Base-by-base conservation (phyloP, 2,329 filamentous ascomycete species). In the Tetracladium maxilliforme region DNA sequence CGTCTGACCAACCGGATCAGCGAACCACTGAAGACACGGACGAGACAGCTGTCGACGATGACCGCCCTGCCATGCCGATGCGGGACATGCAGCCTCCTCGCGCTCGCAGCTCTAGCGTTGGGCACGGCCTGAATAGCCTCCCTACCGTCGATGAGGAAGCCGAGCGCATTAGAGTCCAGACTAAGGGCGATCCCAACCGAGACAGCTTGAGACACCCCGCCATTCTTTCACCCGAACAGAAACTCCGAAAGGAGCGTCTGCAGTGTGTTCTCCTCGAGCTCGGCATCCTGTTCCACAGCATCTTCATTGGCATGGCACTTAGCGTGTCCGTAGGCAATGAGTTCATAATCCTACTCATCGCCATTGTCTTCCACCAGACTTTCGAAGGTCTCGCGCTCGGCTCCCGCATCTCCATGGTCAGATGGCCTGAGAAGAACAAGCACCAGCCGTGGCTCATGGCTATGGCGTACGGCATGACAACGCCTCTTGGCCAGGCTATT, bases 401-500 rank as follows among this genome's bases (percentile, higher is more conserved):
- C 12, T 70, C 70, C 2, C 70, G 76, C 30, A 81, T 82, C 37
- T 73, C 74, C 12, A 68, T 64, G 11, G 68, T 80, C 34, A 46
- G 45, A 26, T 58, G 53, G 53, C 44, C 44, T 4, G 24, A 41
- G 6, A 40, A 43, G 21, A 47, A 30, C 11, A 13, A 57, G 32
- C 55, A 54, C 1, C n/a, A n/a, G n/a, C n/a, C n/a, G n/a, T 59
- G 75, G 75, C 58, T 80, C 10, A 80, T 81, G 74, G 74, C 76
- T 1, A 49, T 81, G 11, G 72, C 73, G 1, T 81, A 79, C 38
- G 75, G 75, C 12, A 57, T 64, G 32, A 81, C 74, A 4, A 86
- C 81, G 1, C 81, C 81, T 1, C 54, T 86, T 11, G 81, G 81
- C 7, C 80, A 87, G 44, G 79, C 79, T 4, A 76, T 90, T 25